phyloP scores from a whole-genome alignment of 345 rosid species.

The Mangifera indica region DNA sequence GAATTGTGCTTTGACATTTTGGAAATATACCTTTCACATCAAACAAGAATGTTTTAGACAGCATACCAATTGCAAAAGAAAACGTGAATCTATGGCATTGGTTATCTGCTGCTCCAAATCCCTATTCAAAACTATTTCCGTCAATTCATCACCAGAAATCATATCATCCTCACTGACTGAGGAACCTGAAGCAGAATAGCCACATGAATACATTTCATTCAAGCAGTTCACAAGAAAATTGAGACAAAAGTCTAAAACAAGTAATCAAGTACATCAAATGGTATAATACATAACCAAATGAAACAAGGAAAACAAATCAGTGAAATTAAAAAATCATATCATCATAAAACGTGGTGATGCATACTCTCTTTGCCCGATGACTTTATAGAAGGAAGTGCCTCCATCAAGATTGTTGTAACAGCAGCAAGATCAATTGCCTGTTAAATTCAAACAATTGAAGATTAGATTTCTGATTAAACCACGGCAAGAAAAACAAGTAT shows the following conservation, averaged over 20 bases:
- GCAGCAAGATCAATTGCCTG: constrained; percentile 86
- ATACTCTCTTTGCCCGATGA: constrained; percentile 60
- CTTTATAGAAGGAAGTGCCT: constrained; percentile 70
- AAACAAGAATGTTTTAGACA: constrained; percentile 23
- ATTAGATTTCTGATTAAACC: constrained; percentile 9
- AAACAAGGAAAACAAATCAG: neutral
- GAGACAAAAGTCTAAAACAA: neutral
- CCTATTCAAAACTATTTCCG: constrained; percentile 48
- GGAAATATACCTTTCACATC: constrained; percentile 20
- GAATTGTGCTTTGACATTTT: constrained; percentile 7
- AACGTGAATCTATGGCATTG: constrained; percentile 75
- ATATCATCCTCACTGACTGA: constrained; percentile 63
- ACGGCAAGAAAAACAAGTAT: neutral
- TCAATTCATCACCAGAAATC: constrained; percentile 47
- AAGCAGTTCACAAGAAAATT: constrained; percentile 16
- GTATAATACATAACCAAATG: neutral
- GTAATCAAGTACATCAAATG: neutral
- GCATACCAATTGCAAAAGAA: constrained; percentile 90
- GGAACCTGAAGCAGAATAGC: constrained; percentile 48
- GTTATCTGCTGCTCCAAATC: constrained; percentile 69
- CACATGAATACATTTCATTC: constrained; percentile 4
- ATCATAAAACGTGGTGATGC: constrained; percentile 19
- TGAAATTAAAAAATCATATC: neutral
- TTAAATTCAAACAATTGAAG: constrained; percentile 14
- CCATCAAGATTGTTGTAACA: constrained; percentile 72